Evolutionary conservation across 202 grass and related monocot genomes (phyloP).

Genomic region (Carex arenaria): DNA sequence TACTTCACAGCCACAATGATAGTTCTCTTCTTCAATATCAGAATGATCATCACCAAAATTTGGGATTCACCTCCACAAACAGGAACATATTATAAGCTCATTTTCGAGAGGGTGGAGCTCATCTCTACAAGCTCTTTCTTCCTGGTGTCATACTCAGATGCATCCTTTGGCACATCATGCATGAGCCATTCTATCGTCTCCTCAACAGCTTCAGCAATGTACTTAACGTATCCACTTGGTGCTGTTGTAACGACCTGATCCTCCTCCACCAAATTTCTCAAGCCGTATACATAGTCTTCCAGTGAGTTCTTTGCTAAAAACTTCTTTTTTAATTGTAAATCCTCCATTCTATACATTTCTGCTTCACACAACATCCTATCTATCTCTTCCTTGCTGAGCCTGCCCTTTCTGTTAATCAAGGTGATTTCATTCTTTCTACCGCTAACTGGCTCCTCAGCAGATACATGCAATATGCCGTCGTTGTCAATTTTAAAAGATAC

Average conservation of each 20-base stretch:
- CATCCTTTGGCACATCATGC: background rate
- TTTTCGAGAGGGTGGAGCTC: background rate
- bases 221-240: background rate
- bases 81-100: no score
- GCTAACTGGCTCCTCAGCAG: background rate
- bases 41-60: background rate
- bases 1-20: background rate
- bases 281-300: background rate
- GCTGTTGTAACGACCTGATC: background rate
- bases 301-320: background rate
- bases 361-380: background rate
- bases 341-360: background rate
- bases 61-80: background rate
- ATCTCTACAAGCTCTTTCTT: background rate
- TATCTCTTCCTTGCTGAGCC: background rate
- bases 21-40: background rate
- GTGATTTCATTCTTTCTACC: background rate
- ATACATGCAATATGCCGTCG: background rate
- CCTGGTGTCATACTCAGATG: background rate
- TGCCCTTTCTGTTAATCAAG: background rate
- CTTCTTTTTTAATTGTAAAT: background rate
- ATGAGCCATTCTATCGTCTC: background rate
- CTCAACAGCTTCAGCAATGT: background rate
- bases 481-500: constrained; percentile 10
- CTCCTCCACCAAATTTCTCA: background rate